Percentiles rank a stretch among this genome's conserved stretches.
These are phyloP conservation scores for Alternaria sp. DNA, from an alignment of 2,329 filamentous ascomycete species.

Conservation along the genomic window DNA sequence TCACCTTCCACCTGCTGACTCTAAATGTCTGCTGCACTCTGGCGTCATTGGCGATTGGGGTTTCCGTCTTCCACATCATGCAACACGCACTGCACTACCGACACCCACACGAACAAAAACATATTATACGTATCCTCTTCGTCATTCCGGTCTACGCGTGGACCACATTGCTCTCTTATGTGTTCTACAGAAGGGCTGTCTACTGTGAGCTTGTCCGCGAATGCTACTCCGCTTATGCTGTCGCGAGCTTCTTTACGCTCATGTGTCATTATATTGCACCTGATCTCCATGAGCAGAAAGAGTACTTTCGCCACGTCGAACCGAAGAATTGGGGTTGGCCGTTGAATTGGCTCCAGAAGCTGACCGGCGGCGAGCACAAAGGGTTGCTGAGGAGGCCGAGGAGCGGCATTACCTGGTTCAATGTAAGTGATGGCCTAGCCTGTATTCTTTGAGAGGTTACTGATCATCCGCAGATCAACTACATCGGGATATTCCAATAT, in stretches of 20 bases:
- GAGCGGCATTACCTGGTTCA: constrained; percentile 89
- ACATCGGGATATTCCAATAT: constrained; percentile 84
- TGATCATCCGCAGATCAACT: constrained; percentile 64
- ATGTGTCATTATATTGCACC: constrained; percentile 82
- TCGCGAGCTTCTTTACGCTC: constrained; percentile 84
- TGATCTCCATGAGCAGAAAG: constrained; percentile 79
- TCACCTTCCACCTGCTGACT: constrained; percentile 64
- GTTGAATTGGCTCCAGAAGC: constrained; percentile 71
- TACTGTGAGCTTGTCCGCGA: constrained; percentile 83
- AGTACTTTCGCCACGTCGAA: constrained; percentile 74
- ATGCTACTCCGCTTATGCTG: constrained; percentile 89
- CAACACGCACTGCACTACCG: constrained; percentile 66
- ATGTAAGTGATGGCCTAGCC: constrained; percentile 55
- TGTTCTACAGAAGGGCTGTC: constrained; percentile 76
- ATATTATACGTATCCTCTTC: constrained; percentile 85
- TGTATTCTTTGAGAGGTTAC: constrained; percentile 20
- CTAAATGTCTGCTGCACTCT: constrained; percentile 62
- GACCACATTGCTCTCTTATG: constrained; percentile 74
- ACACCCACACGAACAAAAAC: constrained; percentile 65
- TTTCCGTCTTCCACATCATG: constrained; percentile 62
- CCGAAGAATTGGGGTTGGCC: constrained; percentile 79
- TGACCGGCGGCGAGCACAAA: constrained; percentile 68
- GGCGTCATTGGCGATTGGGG: constrained; percentile 56
- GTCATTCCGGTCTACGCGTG: constrained; percentile 85
- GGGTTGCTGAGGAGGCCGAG: constrained; percentile 76